Percentiles rank a stretch among this genome's conserved stretches.
Evolutionary conservation across 2,329 filamentous ascomycete species (phyloP).

Genomic region (Fusarium brachygibbosum): DNA sequence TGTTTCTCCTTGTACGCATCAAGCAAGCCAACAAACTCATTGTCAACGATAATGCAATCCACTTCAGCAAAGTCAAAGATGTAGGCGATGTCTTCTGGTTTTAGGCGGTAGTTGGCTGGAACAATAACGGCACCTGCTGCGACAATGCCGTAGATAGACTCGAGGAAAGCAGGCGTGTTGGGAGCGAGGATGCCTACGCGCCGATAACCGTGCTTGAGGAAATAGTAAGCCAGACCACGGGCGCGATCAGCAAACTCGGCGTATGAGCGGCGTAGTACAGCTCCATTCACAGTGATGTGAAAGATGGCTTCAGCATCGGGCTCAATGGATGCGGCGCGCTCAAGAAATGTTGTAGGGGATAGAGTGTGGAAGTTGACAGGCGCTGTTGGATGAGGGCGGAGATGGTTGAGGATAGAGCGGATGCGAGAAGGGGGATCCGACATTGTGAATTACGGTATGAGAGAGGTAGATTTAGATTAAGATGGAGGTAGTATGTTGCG

Average conservation of each 20-base stretch:
- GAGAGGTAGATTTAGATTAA: not conserved
- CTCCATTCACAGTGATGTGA: conserved; percentile 84
- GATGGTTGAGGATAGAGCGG: conserved; percentile 67
- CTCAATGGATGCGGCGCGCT: conserved; percentile 88
- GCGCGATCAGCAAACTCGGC: conserved; percentile 86
- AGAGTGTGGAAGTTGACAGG: conserved; percentile 79
- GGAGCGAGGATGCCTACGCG: conserved; percentile 88
- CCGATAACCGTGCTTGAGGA: conserved; percentile 79
- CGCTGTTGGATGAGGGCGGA: conserved; percentile 57
- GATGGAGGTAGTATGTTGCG: not conserved
- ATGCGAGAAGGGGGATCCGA: conserved; percentile 74
- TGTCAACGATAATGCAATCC: conserved; percentile 87
- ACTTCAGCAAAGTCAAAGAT: conserved; percentile 91
- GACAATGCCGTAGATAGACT: conserved; percentile 88
- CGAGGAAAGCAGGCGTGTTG: conserved; percentile 95
- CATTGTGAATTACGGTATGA: conserved; percentile 60
- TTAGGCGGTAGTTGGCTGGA: conserved; percentile 73
- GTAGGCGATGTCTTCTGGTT: conserved; percentile 87
- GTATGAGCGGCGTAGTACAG: conserved; percentile 82
- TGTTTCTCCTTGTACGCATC: conserved; percentile 73
- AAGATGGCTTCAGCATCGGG: conserved; percentile 87
- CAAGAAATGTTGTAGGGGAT: conserved; percentile 88
- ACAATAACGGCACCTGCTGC: conserved; percentile 86
- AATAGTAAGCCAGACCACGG: conserved; percentile 87
- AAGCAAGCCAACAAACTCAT: conserved; percentile 81